Evolutionary conservation across 306 rosid genomes (phyloP).

Genomic region (Cicer judaicum): DNA sequence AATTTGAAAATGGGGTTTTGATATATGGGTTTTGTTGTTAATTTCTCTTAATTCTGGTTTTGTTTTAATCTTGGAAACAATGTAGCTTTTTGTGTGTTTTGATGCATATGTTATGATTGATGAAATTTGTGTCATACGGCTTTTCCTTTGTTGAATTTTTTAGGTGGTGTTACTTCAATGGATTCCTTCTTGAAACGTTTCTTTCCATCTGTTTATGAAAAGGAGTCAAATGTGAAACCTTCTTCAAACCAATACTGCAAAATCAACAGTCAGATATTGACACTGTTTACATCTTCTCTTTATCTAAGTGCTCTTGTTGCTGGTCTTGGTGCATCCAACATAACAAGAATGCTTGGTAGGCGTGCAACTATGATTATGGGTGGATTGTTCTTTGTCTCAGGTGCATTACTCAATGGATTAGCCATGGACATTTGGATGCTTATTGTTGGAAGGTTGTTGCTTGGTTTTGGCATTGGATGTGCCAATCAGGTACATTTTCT

Average conservation of each 20-base stretch:
- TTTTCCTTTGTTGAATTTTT: not conserved
- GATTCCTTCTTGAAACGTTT: conserved; percentile 62
- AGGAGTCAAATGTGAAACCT: conserved; percentile 42
- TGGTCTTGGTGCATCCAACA: conserved; percentile 52
- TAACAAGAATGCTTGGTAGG: conserved; percentile 64
- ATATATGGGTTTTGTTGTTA: not conserved
- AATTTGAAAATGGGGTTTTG: conserved; percentile 2
- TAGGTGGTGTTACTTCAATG: conserved; percentile 91
- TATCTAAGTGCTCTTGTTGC: conserved; percentile 75
- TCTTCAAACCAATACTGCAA: conserved; percentile 70
- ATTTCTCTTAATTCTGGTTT: not conserved
- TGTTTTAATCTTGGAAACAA: not conserved
- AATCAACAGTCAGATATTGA: conserved; percentile 65
- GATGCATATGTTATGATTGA: conserved; percentile 17
- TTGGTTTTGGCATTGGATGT: conserved; percentile 85
- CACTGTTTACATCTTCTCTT: conserved; percentile 78
- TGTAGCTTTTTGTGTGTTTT: not conserved
- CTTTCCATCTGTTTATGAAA: conserved; percentile 65
- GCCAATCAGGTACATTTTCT: conserved; percentile 67
- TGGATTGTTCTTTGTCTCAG: conserved; percentile 60
- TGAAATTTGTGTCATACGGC: not conserved
- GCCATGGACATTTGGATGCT: conserved; percentile 66
- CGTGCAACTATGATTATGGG: conserved; percentile 63
- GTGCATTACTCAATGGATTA: conserved; percentile 70
- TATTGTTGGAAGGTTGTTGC: conserved; percentile 67